Evolutionary conservation across 2,329 filamentous ascomycete species (phyloP), one percentile per base, ranked within the genome.

Genomic region (Dothiorella sarmentorum): DNA sequence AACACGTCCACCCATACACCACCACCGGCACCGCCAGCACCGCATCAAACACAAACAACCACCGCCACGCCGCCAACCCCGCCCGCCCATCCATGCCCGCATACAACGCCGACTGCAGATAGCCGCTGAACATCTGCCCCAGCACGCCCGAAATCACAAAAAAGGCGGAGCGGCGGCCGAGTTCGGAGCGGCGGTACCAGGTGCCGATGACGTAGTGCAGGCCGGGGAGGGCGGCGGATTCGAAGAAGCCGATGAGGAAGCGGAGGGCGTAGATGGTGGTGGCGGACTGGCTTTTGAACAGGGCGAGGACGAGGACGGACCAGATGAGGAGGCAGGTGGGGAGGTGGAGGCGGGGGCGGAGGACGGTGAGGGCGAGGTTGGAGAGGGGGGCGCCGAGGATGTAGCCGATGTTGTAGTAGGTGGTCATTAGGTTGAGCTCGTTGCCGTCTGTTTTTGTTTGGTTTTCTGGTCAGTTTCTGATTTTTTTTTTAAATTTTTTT

Each of bases 1-100:
- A 71, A 42, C 71, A 72, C 56, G 75, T 63, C 29, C 67, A 66
- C 3, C 72, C 73, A 27, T 70, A 71, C 4, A 75, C 51, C 5
- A 66, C 71, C 4, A 78, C 71, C 0, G 76, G 76, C 4, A 78
- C 58, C 15, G 67, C 69, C 0, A 76, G 62, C 20, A 73, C 61
- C 47, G 71, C 73, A 15, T 61, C 60, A 7, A 61, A 61, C 2
- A 61, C 35, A 11, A 61, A 61, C n/a, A 61, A 27, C 60, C 60
- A 61, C 20, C 58, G 42, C 60, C 60, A 61, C n/a, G 60, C 57
- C 7, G 31, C 15, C 15, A 61, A 7, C 11, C 60, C 60, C 1
- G 37, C 57, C n/a, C 33, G 26, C 4, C 57, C 56, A 6, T 61
- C 24, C 60, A 61, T 61, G 7, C 57, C 57, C 22, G 35, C 24